phyloP scores from a whole-genome alignment of 2,329 filamentous ascomycete genomes.

The Pseudogymnoascus sp. region DNA sequence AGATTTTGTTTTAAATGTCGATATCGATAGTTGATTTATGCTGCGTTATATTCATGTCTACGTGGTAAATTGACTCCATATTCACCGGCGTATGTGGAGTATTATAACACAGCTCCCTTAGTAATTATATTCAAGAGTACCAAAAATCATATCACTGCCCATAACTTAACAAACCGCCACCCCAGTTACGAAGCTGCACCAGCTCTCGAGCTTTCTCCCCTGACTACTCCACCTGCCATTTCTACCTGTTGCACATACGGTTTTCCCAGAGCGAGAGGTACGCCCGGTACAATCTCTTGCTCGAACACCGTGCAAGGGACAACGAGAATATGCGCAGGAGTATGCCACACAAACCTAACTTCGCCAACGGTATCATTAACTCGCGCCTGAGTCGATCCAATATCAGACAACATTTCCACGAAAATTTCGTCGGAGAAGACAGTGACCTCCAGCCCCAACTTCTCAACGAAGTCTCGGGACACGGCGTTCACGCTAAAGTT shows the following conservation, averaged over 20 bases:
- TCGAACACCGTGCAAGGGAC: neutral
- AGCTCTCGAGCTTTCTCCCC: neutral
- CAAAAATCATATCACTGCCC: neutral
- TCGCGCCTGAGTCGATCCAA: neutral
- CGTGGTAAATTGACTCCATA: neutral
- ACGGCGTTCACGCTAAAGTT: neutral
- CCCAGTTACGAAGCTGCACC: neutral
- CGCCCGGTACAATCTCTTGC: neutral
- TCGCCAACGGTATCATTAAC: neutral
- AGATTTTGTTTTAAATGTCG: neutral
- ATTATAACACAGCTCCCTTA: neutral
- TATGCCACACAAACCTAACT: constrained; percentile 1
- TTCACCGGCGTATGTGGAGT: neutral
- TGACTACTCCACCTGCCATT: neutral
- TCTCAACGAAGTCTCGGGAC: neutral
- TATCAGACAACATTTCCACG: neutral
- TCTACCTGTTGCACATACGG: neutral
- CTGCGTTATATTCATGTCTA: neutral
- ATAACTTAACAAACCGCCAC: neutral
- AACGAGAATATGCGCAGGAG: neutral
- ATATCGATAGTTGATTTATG: neutral
- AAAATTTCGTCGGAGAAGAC: neutral
- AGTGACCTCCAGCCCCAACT: neutral
- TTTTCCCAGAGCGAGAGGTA: neutral
- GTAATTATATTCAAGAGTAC: neutral